Base-by-base conservation (phyloP, 2,329 filamentous ascomycete genomes). In the Xylariales sp. region DNA sequence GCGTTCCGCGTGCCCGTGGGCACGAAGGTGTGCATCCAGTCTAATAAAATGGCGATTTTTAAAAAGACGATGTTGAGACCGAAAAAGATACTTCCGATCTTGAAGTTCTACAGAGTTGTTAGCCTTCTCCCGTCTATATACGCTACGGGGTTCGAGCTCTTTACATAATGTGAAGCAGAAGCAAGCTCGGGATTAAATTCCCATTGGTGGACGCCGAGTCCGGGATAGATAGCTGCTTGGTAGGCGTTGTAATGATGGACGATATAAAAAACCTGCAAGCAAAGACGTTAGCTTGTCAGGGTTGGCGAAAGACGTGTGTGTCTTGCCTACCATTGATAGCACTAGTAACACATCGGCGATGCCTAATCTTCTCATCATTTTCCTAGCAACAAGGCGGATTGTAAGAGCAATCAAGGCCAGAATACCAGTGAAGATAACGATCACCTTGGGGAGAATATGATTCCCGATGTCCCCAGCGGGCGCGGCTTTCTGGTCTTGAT, bases 21-120 rank as follows among this genome's bases (percentile, higher is more conserved):
- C 34, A 65, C 68, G 6, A 68, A 70, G 3, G 48, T 64, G 46
- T 48, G 46, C 18, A 63, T 30, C 68, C 68, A 70, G 41, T 70
- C 68, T 3, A 68, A 52, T n/a, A 70, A 32, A 23, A 70, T 53
- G 43, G 68, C 68, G 8, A 68, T 68, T 23, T 70, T 70, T 8
- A 70, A 32, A 36, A 70, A 70, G 3, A 53, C 68, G 18, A 70
- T 70, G 18, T 70, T 65, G 3, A 70, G 59, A 12, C 68, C 68
- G 14, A 70, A 70, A 23, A 59, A 60, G 1, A 70, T 36, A 60
- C 68, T 70, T 3, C 65, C 68, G 36, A 64, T 12, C 34, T 68
- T 68, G 41, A 70, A 68, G 18, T 57, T 68, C 68, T 70, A 39
- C 7, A 8, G 7, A 3, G 3, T 10, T 9, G 43, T 69, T 52